Percentiles rank a stretch among this genome's conserved stretches.
These are phyloP conservation scores for Perkinsus marinus DNA, from an alignment of 169 alveolate genomes.

Conservation along the genomic window DNA sequence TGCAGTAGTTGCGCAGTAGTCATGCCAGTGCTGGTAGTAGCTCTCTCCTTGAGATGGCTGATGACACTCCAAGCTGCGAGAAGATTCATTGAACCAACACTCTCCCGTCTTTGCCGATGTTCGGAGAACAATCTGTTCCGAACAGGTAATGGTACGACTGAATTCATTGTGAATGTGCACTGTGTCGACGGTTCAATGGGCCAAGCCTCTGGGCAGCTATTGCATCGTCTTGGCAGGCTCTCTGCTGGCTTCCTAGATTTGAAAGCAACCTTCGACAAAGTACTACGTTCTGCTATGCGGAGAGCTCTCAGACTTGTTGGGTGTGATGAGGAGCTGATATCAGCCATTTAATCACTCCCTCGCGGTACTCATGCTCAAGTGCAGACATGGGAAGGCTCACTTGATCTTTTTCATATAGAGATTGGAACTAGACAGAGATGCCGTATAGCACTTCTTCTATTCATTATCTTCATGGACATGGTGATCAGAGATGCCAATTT, in stretches of 20 bases:
- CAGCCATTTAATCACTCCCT: neutral
- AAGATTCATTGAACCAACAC: too few species aligned
- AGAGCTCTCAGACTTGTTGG: neutral
- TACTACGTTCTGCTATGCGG: neutral
- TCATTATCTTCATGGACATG: neutral
- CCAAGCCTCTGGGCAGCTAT: too few species aligned
- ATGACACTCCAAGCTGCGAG: too few species aligned
- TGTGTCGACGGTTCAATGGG: too few species aligned
- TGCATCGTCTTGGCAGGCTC: too few species aligned
- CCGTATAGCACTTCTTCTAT: neutral
- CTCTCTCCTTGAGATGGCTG: too few species aligned
- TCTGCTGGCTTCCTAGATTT: neutral
- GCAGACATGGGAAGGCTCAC: neutral
- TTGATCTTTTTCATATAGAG: neutral
- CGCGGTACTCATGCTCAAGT: neutral
- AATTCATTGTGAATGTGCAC: too few species aligned
- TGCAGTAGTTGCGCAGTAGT: too few species aligned
- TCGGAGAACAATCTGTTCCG: too few species aligned
- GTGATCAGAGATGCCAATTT: neutral
- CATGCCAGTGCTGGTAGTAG: too few species aligned
- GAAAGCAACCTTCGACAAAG: neutral
- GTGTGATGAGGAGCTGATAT: neutral
- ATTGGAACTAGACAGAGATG: neutral
- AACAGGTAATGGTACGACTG: too few species aligned
- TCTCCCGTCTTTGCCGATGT: too few species aligned